Base-by-base conservation (phyloP, 1,139 yeast genomes). In the Yueomyces sp. region DNA sequence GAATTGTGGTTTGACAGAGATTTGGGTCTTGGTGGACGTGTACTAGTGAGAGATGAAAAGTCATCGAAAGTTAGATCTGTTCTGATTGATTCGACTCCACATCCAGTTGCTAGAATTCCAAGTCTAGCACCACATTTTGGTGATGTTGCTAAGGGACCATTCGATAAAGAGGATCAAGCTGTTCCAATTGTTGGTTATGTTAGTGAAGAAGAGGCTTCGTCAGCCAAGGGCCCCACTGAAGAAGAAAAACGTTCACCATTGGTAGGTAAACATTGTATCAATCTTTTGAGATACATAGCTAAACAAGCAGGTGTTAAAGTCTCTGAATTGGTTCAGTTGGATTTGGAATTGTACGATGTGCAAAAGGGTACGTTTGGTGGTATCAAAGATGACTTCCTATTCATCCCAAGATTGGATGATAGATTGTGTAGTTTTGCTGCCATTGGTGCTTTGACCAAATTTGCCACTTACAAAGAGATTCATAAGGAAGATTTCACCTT, bases 81-180 rank as follows among this genome's bases (percentile, higher is more conserved):
- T 43, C 60, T 78, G 52, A 70, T 78, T 29, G 73, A 72, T 56
- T 75, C 82, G 9, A 63, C 76, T 3, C 81, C 81, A 4, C 72
- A 70, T 46, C 83, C 84, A 44, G 69, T 79, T 55, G 85, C 80
- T 4, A 73, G 71, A 50, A 75, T 79, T 41, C 82, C 85, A 2
- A 67, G 80, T 1, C 64, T 78, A 51, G 84, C 85, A 3, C 80
- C 79, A 4, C 84, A 78, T 63, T 78, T 78, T 53, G 84, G 83
- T 31, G 63, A 66, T 6, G 64, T 61, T 9, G 62, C 79, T 1
- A 57, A 56, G 7, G 73, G 73, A 11, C 76, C 78, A 1, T 75
- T 74, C 56, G 77, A 78, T 59, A 64, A 58, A 42, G 85, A 79
- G 56, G 76, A 79, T 19, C 72, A 75, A 51, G 75, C 79, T 36